Evolutionary conservation across 768 basidiomycete species (phyloP), one percentile per base, ranked within the genome.

Genomic region (Chiua virens): DNA sequence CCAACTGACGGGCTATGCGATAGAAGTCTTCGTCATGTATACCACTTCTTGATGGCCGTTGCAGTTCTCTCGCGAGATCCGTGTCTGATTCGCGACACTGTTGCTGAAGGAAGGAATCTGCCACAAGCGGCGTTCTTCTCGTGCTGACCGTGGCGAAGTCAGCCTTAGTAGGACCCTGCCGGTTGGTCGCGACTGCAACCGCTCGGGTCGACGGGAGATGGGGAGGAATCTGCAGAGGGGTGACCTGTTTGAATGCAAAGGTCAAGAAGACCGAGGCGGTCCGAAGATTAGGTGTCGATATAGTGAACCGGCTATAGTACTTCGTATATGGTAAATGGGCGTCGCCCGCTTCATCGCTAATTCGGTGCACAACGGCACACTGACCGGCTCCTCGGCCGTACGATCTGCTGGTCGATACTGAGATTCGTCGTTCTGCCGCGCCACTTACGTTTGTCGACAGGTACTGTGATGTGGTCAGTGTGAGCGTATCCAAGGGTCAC

Each of bases 141-240:
- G 58, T 56, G 37, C 68, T 67, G 57, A 83, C 69, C 34, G 65
- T 65, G 36, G 63, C 64, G 54, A 79, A 79, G 57, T 85, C 82
- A 51, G 79, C 79, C 53, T 71, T 67, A 27, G 82, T 84, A 4
- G 82, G 81, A 1, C 80, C 82, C 35, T 71, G 61, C 20, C 74
- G 73, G 28, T 75, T 73, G 47, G 64, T 72, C 11, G 75, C 73
- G 18, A 68, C 59, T 18, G 81, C 79, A 18, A 72, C 68, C 14
- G 71, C 73, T 34, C 79, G 75, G 34, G 73, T 80, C 40, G 71
- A 65, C 2, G 78, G 82, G 22, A 85, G 69, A 53, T 83, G 80
- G 8, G 69, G 68, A 5, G 83, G 81, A 14, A 78, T 60, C 47
- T 68, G 68, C 20, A 81, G 58, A 2, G 73, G 67, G 11, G 64